These are phyloP conservation scores for Amaranthus palmeri DNA, from an alignment of 148 eudicot genomes.

Conservation along the genomic window DNA sequence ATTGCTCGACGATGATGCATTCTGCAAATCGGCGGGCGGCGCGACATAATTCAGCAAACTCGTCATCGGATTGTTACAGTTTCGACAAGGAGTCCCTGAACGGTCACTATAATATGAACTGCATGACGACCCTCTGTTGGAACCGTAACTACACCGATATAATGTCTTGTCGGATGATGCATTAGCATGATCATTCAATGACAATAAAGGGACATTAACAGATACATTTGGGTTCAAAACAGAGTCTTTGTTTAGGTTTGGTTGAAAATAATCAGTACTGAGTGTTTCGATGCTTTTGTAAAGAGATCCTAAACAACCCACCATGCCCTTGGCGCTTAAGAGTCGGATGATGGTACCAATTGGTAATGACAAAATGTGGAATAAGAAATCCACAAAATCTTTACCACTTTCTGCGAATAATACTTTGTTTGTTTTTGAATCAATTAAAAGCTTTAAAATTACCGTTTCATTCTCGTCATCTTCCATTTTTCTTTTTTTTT, in stretches of 20 bases:
- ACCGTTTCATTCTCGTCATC: background rate
- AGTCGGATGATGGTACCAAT: slow-evolving; percentile 15
- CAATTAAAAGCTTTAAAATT: slow-evolving; percentile 24
- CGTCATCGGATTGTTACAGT: too few relatives aligned
- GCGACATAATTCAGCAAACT: too few relatives aligned
- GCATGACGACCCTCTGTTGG: too few relatives aligned
- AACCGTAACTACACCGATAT: background rate
- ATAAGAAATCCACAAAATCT: slow-evolving; percentile 37
- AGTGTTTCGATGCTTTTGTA: slow-evolving; percentile 13
- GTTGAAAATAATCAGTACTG: background rate
- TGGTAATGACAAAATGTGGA: slow-evolving; percentile 23
- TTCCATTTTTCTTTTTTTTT: background rate
- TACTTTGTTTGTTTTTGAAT: slow-evolving; percentile 18
- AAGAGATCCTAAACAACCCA: slow-evolving; percentile 22
- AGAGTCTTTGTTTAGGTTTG: slow-evolving; percentile 1
- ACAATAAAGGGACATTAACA: slow-evolving; percentile 12
- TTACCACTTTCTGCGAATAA: slow-evolving; percentile 29
- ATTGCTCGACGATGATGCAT: too few relatives aligned
- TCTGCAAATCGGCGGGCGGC: too few relatives aligned
- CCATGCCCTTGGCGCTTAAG: background rate
- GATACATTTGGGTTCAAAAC: slow-evolving; percentile 9
- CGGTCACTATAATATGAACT: background rate
- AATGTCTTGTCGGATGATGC: background rate
- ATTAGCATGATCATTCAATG: background rate
- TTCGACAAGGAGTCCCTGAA: too few relatives aligned